These are phyloP conservation scores for Forsythia suspensa DNA, from an alignment of 257 asterid genomes.

Conservation along the genomic window DNA sequence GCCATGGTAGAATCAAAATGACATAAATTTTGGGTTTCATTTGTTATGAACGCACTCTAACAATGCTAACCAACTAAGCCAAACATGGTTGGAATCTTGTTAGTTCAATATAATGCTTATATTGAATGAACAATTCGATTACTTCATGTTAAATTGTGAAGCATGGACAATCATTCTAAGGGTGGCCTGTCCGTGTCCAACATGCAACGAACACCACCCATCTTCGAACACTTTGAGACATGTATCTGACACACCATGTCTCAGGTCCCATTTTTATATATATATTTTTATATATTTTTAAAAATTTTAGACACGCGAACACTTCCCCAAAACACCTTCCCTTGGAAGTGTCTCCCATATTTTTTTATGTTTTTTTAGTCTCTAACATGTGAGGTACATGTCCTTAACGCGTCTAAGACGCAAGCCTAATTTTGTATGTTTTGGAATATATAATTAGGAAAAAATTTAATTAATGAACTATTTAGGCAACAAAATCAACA, in stretches of 20 bases:
- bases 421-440: background rate
- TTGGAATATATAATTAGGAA: background rate
- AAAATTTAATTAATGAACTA: too few relatives aligned
- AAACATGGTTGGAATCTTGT: background rate
- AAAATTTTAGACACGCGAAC: too few relatives aligned
- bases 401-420: background rate
- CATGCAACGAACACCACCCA: too few relatives aligned
- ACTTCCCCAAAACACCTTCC: background rate
- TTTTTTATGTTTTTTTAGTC: too few relatives aligned
- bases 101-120: background rate
- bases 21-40: too few relatives aligned
- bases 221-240: too few relatives aligned
- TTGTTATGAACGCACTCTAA: background rate
- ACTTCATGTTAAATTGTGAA: background rate
- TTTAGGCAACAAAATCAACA: background rate
- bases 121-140: background rate
- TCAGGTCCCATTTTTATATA: too few relatives aligned
- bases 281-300: too few relatives aligned
- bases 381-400: background rate
- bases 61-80: background rate
- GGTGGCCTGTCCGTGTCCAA: too few relatives aligned
- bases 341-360: background rate
- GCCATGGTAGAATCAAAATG: too few relatives aligned
- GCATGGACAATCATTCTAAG: too few relatives aligned
- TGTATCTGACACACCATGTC: too few relatives aligned